A percentile compares a stretch with the other conserved stretches of the same genome.
Evolutionary conservation across 1,284 basidiomycete species (phyloP).

Genomic region (Puccinia novopanici): DNA sequence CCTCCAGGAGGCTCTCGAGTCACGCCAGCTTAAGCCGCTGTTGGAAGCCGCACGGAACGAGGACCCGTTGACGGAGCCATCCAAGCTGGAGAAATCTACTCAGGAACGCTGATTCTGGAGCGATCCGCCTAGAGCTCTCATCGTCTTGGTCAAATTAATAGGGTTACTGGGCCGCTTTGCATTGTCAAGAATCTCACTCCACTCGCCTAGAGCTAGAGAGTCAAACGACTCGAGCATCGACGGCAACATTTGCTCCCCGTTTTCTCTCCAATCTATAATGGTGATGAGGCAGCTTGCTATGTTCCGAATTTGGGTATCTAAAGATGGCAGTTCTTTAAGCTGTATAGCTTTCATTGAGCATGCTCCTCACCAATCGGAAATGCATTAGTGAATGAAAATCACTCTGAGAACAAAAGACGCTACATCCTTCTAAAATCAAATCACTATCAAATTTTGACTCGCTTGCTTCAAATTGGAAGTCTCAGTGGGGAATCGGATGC

Average conservation of each 20-base stretch:
- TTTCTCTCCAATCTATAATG: background rate
- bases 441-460: no score
- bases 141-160: background rate
- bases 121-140: background rate
- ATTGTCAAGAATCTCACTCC: no score
- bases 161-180: background rate
- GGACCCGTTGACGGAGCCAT: slow-evolving; percentile 24
- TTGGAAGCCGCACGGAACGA: slow-evolving; percentile 43
- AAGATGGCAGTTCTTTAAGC: background rate
- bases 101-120: background rate
- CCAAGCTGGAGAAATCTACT: slow-evolving; percentile 9
- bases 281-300: background rate
- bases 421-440: no score
- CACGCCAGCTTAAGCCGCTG: slow-evolving; percentile 34
- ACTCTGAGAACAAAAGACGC: no score
- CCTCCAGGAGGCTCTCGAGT: slow-evolving; percentile 36
- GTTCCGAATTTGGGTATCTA: background rate
- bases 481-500: no score
- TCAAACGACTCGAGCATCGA: no score
- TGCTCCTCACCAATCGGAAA: background rate
- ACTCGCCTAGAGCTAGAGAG: no score
- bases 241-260: no score
- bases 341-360: background rate
- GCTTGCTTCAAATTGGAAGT: no score
- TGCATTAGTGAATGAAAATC: background rate